phyloP scores from a whole-genome alignment of 345 rosid species.

The Lumnitzera littorea region DNA sequence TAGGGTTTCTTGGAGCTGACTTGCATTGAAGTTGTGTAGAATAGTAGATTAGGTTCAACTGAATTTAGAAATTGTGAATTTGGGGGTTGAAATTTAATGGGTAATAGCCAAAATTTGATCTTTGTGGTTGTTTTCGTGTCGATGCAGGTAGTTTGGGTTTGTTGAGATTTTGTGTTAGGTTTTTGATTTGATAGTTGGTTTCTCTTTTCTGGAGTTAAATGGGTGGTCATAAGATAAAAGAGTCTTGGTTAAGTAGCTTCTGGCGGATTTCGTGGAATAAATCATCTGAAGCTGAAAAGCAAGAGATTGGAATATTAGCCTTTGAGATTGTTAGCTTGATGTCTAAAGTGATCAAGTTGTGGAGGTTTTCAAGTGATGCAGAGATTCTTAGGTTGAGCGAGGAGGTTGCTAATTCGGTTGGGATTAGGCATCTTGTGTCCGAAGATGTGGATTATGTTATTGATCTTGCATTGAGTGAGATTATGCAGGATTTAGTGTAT shows the following conservation, averaged over 20 bases:
- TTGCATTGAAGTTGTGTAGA: too few relatives aligned
- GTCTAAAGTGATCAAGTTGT: constrained; percentile 43
- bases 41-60: background rate
- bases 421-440: constrained; percentile 40
- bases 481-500: constrained; percentile 36
- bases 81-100: background rate
- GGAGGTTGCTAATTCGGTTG: constrained; percentile 35
- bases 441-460: constrained; percentile 37
- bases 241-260: constrained; percentile 46
- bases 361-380: constrained; percentile 41
- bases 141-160: constrained; percentile 11
- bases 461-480: constrained; percentile 54
- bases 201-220: constrained; percentile 9
- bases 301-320: constrained; percentile 45
- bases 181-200: background rate
- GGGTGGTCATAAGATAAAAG: constrained; percentile 35
- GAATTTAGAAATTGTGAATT: background rate
- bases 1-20: too few relatives aligned
- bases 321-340: constrained; percentile 51
- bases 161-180: constrained; percentile 11
- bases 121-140: background rate
- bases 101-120: background rate
- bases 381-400: constrained; percentile 37
- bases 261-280: constrained; percentile 33
- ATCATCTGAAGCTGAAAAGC: constrained; percentile 28